Base-by-base conservation (phyloP, 164 flowering plant species). In the Protea cynaroides region DNA sequence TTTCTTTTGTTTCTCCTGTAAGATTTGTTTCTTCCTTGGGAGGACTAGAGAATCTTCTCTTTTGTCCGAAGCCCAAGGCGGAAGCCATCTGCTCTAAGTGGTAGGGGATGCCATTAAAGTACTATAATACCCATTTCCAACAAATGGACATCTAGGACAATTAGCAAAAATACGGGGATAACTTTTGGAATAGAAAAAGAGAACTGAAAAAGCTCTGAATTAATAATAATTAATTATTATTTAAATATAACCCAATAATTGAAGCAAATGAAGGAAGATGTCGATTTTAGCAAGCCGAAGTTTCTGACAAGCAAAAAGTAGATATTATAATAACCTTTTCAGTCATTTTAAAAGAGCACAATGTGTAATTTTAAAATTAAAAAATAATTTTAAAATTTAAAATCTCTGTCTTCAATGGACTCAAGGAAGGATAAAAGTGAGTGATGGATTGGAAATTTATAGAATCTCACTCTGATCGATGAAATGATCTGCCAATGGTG, bases 271-370 rank as follows among this genome's bases (percentile, higher is more conserved):
- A 57, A 59, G 61, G 61, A 19, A 70, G 62, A 36, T 53, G 65
- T 36, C n/a, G 46, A 55, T 38, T 44, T 56, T 40, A 25, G 56
- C 21, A 19, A 74, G 76, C 70, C 76, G 74, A 80, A 80, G 78
- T 66, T 75, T 73, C 81, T 75, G 78, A 75, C 72, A 66, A 25
- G 0, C n/a, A 15, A 25, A 29, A 57, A 56, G 29, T 13, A 62
- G 56, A 57, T 37, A 44, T 56, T 1, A 40, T 23, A 64, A 64
- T 37, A 38, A 36, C 4, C 19, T 62, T 4, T 4, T 21, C 24
- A 17, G 9, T 23, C 24, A 47, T 25, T 61, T 49, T 24, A 3
- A 5, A 29, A 2, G 34, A 0, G 2, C 34, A 29, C 34, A 29
- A 29, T 29, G 34, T 29, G 34, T 40, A 46, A 43, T 53, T 54